phyloP scores from a whole-genome alignment of 371 early-diverging fungal genomes.

The Chytridiales sp. region DNA sequence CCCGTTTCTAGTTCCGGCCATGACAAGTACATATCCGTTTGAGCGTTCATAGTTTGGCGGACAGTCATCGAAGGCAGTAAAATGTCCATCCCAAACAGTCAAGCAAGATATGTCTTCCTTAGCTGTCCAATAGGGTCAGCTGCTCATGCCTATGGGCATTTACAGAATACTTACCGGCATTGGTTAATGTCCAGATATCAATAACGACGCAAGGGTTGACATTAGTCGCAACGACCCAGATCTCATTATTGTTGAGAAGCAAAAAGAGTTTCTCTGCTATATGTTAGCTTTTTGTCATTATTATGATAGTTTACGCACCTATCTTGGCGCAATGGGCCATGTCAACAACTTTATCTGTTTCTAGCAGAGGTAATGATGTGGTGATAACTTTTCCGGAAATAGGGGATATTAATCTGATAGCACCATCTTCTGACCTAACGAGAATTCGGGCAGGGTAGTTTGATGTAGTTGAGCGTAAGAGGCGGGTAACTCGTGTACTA shows the following conservation, averaged over 20 bases:
- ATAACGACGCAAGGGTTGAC: constrained; percentile 45
- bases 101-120: constrained; percentile 31
- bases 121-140: no score
- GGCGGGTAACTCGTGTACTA: constrained; percentile 29
- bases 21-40: constrained; percentile 35
- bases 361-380: constrained; percentile 44
- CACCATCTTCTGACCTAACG: constrained; percentile 46
- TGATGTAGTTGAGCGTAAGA: constrained; percentile 16
- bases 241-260: constrained; percentile 42
- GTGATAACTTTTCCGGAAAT: constrained; percentile 43
- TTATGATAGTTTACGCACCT: constrained; percentile 9
- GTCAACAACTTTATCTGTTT: constrained; percentile 38
- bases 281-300: background rate
- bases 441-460: constrained; percentile 33
- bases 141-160: no score
- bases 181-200: constrained; percentile 42
- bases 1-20: constrained; percentile 47
- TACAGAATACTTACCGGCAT: constrained; percentile 26
- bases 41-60: constrained; percentile 7
- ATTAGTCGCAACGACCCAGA: constrained; percentile 47
- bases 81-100: constrained; percentile 20
- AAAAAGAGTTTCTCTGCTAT: constrained; percentile 31
- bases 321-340: constrained; percentile 37
- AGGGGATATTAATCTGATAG: constrained; percentile 42
- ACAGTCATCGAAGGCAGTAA: background rate